Evolutionary conservation across 2,329 filamentous ascomycete species (phyloP), one percentile per base, ranked within the genome.

Genomic region (Tolypocladium endophyticum): DNA sequence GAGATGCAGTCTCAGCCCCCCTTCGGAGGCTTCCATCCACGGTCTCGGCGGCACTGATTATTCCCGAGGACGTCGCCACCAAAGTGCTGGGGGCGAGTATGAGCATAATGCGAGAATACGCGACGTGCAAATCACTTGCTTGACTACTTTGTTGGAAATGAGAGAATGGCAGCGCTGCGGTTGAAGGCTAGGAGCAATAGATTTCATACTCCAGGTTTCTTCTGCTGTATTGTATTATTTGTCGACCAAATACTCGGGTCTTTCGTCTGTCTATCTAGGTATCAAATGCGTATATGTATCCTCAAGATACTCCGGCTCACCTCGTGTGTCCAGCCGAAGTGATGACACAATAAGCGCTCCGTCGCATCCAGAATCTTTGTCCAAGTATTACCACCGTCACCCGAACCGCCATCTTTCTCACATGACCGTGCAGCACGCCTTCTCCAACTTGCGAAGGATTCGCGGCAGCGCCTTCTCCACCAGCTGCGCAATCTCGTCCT

Each of bases 351-450:
- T 14, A 35, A 35, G 28, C 33, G 16, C 20, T 30, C 50, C 28
- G 14, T 53, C 8, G 12, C n/a, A 20, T 38, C 41, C 55, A 36
- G 23, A 35, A 35, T 20, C 8, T 50, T 18, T 18, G 43, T 41
- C 18, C 55, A 43, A 35, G 30, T 20, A 36, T 16, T 16, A 16
- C 30, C 36, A 54, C 9, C 6, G 35, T 11, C 20, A 1, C 8
- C 50, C 3, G 20, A 23, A 14, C 11, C 3, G 6, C 20, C 30
- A 11, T 2, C 50, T 58, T 1, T 36, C 35, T 76, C 77, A 93
- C 89, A 92, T 92, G 67, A 93, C 83, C 45, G 84, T 76, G 77
- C 89, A 92, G 74, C 88, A 92, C 61, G 76, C 76, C 72, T 85
- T 85, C 71, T 86, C 85, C 71, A 91, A 70, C 74, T 86, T 86